Evolutionary conservation across 805 yeast genomes (phyloP), one percentile per base, ranked within the genome.

Genomic region (Hanseniaspora occidentalis): DNA sequence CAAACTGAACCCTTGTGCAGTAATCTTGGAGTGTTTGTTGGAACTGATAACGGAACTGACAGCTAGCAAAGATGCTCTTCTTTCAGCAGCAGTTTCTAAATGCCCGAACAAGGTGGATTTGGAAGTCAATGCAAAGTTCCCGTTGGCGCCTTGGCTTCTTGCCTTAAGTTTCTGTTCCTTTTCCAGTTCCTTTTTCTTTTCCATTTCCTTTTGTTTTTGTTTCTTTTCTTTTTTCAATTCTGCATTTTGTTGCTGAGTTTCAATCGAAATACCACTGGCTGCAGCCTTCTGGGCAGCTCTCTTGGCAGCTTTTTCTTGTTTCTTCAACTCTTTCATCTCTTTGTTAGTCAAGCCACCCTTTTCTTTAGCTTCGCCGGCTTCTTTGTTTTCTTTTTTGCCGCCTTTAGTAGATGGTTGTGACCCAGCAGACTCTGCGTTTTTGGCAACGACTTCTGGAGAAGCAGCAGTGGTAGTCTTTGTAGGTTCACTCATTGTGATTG

Each of bases 251-350:
- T 58, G 59, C 46, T 61, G 67, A 37, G 60, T 62, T 47, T 65
- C 64, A 29, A 59, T 50, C 16, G 69, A 56, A 35, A 75, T 72
- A 25, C 80, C 86, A 38, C 66, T 71, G 26, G 38, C 40, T 6
- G 77, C 79, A 48, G 72, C 82, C 54, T 84, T 86, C 47, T 78
- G 75, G 2, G 95, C 95, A 2, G 95, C 92, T 57, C 97, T 71
- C 57, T 84, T 84, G 31, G 92, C 94, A 11, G 92, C 92, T 62
- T 89, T 88, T 53, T 86, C 95, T 51, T 75, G 75, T 66, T 86
- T 88, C 57, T 85, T 84, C 73, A 78, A 65, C 51, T 84, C 96
- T 58, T 88, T 88, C 46, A 84, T 67, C 58, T 88, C 94, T 51
- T 85, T 86, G 48, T 84, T 84, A 8, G 83, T 61, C 35, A 79